Evolutionary conservation across 73 alveolate genomes (phyloP), one percentile per base, ranked within the genome.

Genomic region (Urostyla sp.): DNA sequence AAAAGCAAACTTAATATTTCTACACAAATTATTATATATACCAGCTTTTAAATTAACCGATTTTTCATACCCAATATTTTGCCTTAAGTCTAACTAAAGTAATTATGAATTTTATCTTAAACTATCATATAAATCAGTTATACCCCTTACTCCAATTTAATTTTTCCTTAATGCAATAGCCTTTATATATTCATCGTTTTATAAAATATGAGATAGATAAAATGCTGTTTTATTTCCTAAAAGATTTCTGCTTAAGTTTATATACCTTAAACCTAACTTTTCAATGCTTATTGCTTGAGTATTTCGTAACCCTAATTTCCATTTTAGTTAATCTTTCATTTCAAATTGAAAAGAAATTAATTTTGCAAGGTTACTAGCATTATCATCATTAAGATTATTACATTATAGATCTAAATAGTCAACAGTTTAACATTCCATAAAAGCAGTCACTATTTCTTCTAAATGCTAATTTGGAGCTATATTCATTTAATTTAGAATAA

Each of bases 241-340:
- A 18, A 20, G 38, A 53, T 73, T 73, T 32, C 75, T 23, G 40
- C 44, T 48, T 8, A 73, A 27, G 37, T 73, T 49, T 2, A 73
- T 37, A 35, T 50, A 24, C 54, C 40, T 73, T 13, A 73, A 23
- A n/a, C 85, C 85, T 11, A 73, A 0, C 7, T 73, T 73, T 6
- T 45, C 32, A 0, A 73, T 52, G 26, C 53, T 34, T 4, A 73
- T 26, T 36, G 50, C 72, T 23, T 24, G 24, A 4, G 44, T 30
- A 3, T 20, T 6, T 15, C 85, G 28, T 26, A 73, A 53, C 8
- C 85, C 85, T 7, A 73, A 45, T 30, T 73, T 73, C 85, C 85
- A 73, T 37, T 73, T 73, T 0, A 73, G 60, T 4, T 50, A 4
- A 35, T 73, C 85, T 52, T 52, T 73, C 85, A 73, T 73, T 35